These are phyloP conservation scores for Hymenoscyphus salicellus DNA, from an alignment of 2,329 filamentous ascomycete genomes.

Conservation along the genomic window DNA sequence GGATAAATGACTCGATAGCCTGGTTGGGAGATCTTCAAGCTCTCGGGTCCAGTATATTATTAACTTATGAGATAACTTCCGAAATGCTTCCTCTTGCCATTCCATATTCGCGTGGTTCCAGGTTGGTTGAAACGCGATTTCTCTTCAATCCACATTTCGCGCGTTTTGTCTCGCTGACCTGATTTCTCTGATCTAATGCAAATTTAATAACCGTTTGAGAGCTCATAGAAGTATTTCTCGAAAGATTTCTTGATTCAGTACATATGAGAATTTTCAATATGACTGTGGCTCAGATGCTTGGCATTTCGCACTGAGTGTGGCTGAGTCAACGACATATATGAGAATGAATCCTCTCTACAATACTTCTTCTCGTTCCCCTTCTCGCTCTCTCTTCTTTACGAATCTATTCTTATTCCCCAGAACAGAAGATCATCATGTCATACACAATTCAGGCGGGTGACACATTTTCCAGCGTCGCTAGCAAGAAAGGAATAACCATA, in stretches of 20 bases:
- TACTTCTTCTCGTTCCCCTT: neutral
- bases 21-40: no score
- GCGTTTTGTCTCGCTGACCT: no score
- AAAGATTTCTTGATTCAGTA: no score
- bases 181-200: no score
- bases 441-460: constrained; percentile 18
- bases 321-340: neutral
- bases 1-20: no score
- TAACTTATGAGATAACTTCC: neutral
- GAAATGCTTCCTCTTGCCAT: no score
- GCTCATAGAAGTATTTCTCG: no score
- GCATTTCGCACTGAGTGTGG: neutral
- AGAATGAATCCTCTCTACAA: neutral
- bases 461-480: constrained; percentile 13
- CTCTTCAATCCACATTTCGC: no score
- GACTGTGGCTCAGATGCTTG: neutral
- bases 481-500: constrained; percentile 8
- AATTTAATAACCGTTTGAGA: no score
- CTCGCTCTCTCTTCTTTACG: neutral
- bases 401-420: neutral
- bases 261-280: neutral
- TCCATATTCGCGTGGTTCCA: no score
- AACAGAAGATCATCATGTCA: neutral
- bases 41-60: neutral
- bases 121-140: no score